Conservation (phyloP, 352 stramenopile genomes). For the Phytopythium aichiense region DNA sequence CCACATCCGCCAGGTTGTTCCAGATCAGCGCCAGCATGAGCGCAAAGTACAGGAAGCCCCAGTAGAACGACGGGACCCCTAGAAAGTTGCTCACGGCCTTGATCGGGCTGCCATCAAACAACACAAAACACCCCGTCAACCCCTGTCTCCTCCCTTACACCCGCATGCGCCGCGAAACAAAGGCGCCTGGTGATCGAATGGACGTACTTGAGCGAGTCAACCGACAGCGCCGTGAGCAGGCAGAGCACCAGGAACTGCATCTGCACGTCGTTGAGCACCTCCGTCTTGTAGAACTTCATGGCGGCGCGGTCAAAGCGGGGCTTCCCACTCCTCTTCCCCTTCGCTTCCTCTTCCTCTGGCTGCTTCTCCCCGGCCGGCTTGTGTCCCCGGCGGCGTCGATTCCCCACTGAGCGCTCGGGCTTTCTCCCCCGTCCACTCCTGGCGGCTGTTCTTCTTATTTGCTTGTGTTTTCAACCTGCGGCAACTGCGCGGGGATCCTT, state of each 20-base stretch:
- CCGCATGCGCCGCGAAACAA: constrained; percentile 2
- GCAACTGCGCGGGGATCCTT: constrained; percentile 5
- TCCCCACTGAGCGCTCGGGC: too few species aligned
- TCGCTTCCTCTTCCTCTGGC: background rate
- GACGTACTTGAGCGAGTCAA: constrained; percentile 86
- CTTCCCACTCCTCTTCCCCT: background rate
- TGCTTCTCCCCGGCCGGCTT: background rate
- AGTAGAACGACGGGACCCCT: constrained; percentile 64
- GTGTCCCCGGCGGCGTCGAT: background rate
- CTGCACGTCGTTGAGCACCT: constrained; percentile 81
- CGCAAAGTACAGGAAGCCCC: constrained; percentile 49
- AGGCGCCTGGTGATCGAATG: background rate
- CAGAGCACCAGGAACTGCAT: constrained; percentile 75
- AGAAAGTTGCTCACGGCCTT: constrained; percentile 79
- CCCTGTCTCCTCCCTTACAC: background rate
- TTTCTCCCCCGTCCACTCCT: background rate
- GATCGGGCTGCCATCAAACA: constrained; percentile 40
- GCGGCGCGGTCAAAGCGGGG: background rate
- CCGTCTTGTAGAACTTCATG: constrained; percentile 76
- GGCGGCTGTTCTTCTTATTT: background rate
- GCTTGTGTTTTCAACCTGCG: constrained; percentile 1
- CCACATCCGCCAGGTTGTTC: constrained; percentile 73
- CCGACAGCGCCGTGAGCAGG: constrained; percentile 72
- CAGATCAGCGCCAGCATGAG: constrained; percentile 71
- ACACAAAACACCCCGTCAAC: constrained; percentile 1